These are phyloP conservation scores for Mrakia frigida DNA, from an alignment of 768 basidiomycete genomes.

Conservation along the genomic window DNA sequence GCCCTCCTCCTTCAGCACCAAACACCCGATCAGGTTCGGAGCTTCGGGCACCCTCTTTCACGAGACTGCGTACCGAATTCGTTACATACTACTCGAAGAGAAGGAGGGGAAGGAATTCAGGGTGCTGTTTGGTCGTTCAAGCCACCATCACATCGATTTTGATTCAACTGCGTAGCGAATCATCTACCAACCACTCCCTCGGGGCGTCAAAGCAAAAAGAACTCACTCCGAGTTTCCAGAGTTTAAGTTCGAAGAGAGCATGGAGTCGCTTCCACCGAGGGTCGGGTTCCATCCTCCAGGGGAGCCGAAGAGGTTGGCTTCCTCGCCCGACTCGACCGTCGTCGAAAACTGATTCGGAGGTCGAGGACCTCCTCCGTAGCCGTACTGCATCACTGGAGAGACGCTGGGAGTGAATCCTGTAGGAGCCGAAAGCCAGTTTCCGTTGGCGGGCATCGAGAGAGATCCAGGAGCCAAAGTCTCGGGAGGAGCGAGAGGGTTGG, in stretches of 20 bases:
- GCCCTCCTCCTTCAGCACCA: no score
- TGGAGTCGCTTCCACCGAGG: background rate
- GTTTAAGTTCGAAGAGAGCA: background rate
- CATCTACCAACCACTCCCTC: no score
- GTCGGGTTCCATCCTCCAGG: background rate
- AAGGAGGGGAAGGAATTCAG: no score
- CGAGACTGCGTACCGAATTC: no score
- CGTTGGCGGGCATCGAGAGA: background rate
- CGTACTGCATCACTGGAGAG: background rate
- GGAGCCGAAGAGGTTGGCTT: background rate
- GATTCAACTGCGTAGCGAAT: no score
- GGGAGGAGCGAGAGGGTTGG: slow-evolving; percentile 3
- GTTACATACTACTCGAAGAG: no score
- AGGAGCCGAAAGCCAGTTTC: background rate
- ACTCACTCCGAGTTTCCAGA: background rate
- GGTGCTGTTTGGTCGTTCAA: no score
- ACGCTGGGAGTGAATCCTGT: background rate
- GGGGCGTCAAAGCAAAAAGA: no score
- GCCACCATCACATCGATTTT: no score
- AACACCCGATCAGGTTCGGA: no score
- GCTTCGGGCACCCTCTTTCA: no score
- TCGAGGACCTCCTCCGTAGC: background rate
- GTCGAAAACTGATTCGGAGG: background rate
- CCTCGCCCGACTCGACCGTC: background rate
- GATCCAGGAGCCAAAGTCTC: no score